Conservation (phyloP, 2,329 filamentous ascomycete genomes). For the Diaporthe ilicicola region DNA sequence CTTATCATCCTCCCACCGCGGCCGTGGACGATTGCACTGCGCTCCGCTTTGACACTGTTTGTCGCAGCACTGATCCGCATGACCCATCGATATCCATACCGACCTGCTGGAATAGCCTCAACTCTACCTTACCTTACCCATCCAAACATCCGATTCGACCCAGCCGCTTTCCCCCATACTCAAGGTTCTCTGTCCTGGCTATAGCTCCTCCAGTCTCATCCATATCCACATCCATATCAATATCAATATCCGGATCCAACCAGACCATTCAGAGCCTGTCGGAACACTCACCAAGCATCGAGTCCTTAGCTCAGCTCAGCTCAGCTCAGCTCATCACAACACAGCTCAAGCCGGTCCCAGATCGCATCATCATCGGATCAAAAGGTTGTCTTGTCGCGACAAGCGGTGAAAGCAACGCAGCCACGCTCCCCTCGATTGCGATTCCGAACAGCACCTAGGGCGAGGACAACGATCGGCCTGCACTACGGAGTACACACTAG, state of each 20-base stretch:
- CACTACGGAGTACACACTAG: background rate
- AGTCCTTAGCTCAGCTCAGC: background rate
- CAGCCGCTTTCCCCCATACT: background rate
- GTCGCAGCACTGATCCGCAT: slow-evolving; percentile 21
- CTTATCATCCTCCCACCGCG: slow-evolving; percentile 10
- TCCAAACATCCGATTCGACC: background rate
- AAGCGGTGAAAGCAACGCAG: slow-evolving; percentile 17
- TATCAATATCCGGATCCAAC: background rate
- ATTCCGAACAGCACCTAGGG: background rate
- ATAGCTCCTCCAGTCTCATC: background rate
- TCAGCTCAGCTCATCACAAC: background rate
- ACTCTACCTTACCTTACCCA: slow-evolving; percentile 18
- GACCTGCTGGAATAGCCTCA: slow-evolving; percentile 19
- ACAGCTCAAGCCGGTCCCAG: slow-evolving; percentile 1
- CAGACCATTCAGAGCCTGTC: slow-evolving; percentile 1
- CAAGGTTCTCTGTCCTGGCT: slow-evolving; percentile 10
- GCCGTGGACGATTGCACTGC: background rate
- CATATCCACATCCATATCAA: background rate
- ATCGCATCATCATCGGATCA: background rate
- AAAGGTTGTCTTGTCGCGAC: background rate
- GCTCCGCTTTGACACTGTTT: slow-evolving; percentile 22
- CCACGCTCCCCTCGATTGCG: background rate
- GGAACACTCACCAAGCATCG: slow-evolving; percentile 2
- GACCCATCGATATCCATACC: slow-evolving; percentile 10
- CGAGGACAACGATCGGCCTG: background rate